Base-by-base conservation (phyloP, 2,329 filamentous ascomycete genomes). In the Eurotiales sp. region DNA sequence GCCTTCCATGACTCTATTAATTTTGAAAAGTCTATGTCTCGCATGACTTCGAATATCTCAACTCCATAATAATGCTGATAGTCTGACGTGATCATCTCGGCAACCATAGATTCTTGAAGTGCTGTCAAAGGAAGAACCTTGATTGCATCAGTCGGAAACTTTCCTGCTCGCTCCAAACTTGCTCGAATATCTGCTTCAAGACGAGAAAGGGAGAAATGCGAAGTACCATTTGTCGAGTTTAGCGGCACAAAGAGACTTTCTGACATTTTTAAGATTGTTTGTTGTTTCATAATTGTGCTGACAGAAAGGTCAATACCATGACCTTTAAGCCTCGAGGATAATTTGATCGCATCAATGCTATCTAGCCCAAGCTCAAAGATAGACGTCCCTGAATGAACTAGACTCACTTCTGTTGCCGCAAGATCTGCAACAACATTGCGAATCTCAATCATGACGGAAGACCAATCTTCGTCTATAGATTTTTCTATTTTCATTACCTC, bases 271-370 rank as follows among this genome's bases (percentile, higher is more conserved):
- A 76, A 65, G 30, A 96, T 84, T 0, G 81, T 89, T 46, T 87
- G 82, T 3, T 77, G 77, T 47, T 81, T 84, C 77, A 95, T 86
- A 19, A 96, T 84, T n/a, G 78, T 75, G 58, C 88, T 88, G n/a
- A 91, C 83, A 0, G 85, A 73, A 10, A 95, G 65, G 0, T 72
- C 64, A 17, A 93, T 71, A 0, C 78, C 79, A 4, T 70, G 68
- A 40, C 77, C 80, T 56, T 80, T 86, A 2, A 96, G 74, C 48
- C 83, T 79, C 0, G 89, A 84, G 0, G 88, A 86, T 0, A 96
- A 72, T 60, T 90, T 95, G 66, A 96, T 92, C 1, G 87, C 81
- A 67, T 96, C 91, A 52, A 96, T 95, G 61, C 91, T 96, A 72
- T 96, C 92, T 6, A 96, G 77, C 0, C 91, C 91, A 27, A 96